phyloP scores from a whole-genome alignment of 768 basidiomycete species.

The Royoungia palumana region DNA sequence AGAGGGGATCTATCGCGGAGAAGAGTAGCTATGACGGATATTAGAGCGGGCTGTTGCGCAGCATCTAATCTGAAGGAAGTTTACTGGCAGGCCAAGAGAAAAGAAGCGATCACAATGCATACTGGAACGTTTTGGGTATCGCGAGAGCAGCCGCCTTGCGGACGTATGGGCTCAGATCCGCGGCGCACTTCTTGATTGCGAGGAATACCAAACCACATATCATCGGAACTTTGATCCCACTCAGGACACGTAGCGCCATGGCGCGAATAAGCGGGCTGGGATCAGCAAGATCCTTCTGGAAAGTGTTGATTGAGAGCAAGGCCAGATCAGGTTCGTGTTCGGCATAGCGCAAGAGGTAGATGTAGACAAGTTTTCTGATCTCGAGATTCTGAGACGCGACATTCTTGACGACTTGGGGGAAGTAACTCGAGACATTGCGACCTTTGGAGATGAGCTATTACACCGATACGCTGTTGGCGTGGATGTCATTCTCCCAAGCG shows the following conservation, averaged over 20 bases:
- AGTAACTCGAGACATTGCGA: conserved; percentile 88
- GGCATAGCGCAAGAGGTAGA: conserved; percentile 93
- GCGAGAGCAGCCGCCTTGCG: conserved; percentile 90
- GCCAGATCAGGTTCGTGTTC: conserved; percentile 93
- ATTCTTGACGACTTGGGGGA: conserved; percentile 96
- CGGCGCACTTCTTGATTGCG: conserved; percentile 88
- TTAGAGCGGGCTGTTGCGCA: conserved; percentile 66
- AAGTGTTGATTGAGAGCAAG: conserved; percentile 94
- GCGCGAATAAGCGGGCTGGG: conserved; percentile 91
- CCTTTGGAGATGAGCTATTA: conserved; percentile 86
- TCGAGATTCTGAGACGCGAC: conserved; percentile 91
- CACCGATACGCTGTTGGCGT: conserved; percentile 1
- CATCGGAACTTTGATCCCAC: conserved; percentile 87
- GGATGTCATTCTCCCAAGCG: not conserved
- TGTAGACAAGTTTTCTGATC: conserved; percentile 95
- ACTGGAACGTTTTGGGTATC: conserved; percentile 83
- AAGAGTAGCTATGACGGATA: conserved; percentile 61
- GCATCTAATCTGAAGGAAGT: conserved; percentile 59
- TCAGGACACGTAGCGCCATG: conserved; percentile 91
- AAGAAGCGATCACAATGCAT: conserved; percentile 27
- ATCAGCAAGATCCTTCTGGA: conserved; percentile 94
- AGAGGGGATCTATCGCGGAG: conserved; percentile 79
- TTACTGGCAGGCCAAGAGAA: not conserved
- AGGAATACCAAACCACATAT: conserved; percentile 82
- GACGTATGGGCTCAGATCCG: conserved; percentile 92